Conservation (phyloP, 2,329 filamentous ascomycete genomes). For the Phoma sp. region DNA sequence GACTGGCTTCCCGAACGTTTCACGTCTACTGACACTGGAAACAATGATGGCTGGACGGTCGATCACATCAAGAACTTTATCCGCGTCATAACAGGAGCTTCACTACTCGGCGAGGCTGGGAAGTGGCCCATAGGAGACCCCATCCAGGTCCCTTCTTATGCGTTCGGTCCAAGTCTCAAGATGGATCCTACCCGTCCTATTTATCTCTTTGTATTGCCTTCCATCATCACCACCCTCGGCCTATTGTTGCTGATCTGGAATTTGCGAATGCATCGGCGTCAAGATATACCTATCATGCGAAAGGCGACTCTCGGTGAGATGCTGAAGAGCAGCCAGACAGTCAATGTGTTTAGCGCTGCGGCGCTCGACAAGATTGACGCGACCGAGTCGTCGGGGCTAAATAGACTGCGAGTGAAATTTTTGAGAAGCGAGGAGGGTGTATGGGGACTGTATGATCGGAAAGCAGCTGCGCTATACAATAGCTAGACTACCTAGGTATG, state of each 20-base stretch:
- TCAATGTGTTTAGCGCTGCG: too few relatives aligned
- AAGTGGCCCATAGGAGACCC: background rate
- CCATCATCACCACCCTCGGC: background rate
- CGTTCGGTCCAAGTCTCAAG: background rate
- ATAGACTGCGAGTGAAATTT: too few relatives aligned
- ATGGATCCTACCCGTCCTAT: background rate
- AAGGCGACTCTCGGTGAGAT: background rate
- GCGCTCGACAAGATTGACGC: too few relatives aligned
- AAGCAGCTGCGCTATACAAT: too few relatives aligned
- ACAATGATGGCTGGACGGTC: background rate
- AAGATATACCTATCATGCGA: background rate
- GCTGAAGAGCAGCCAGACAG: background rate
- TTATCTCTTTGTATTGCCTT: background rate
- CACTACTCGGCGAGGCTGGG: background rate
- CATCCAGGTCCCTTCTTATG: background rate
- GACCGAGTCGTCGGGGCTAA: too few relatives aligned
- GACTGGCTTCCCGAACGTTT: background rate
- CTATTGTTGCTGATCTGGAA: background rate
- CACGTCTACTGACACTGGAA: background rate
- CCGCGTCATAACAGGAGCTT: background rate
- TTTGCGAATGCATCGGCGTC: background rate
- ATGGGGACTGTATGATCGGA: too few relatives aligned
- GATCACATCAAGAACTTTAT: slow-evolving; percentile 1
- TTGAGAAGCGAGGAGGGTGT: too few relatives aligned
- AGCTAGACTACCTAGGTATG: too few relatives aligned